Base-by-base conservation (phyloP, 257 asterid genomes). In the Nicotiana noctiflora region DNA sequence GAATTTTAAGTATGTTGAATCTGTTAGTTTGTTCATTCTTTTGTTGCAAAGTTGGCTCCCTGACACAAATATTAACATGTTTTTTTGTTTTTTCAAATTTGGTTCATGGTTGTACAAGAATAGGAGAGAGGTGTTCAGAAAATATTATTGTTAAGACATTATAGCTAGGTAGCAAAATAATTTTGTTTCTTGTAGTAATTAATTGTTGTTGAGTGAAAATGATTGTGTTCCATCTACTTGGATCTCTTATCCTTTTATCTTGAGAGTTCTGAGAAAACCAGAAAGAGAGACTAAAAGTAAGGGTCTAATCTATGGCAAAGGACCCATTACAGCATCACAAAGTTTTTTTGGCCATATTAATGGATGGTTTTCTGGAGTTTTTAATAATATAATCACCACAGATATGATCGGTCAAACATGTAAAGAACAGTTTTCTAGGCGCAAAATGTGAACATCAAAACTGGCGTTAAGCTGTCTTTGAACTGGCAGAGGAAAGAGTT, bases 141-240 rank as follows among this genome's bases (percentile, higher is more conserved):
- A 70, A 56, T 80, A 84, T 80, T 67, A 80, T 84, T 40, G 79
- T 14, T 5, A 34, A 63, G 32, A 74, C 79, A 65, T 55, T 6
- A 57, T 83, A 70, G 51, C 75, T 29, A 21, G 81, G 79, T 78
- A 84, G 66, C 44, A 27, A 25, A 63, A 63, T 63, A 80, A n/a
- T 57, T 37, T 65, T 70, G 6, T 76, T 52, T 62, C 4, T 72
- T n/a, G 52, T n/a, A 5, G 21, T 49, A 51, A 15, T 60, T 57
- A 74, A 32, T 40, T 31, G 40, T 63, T 80, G 83, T 68, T 77
- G 76, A 83, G 68, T 83, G 66, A 32, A 61, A 55, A 83, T 83
- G 86, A 83, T 83, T 85, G 75, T 67, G 84, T 81, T 81, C 70
- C 65, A 44, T 51, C 80, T 81, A 40, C 40, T 67, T 82, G 46